Evolutionary conservation across 257 asterid genomes (phyloP), one percentile per base, ranked within the genome.

Genomic region (Ajuga chamaepitys): DNA sequence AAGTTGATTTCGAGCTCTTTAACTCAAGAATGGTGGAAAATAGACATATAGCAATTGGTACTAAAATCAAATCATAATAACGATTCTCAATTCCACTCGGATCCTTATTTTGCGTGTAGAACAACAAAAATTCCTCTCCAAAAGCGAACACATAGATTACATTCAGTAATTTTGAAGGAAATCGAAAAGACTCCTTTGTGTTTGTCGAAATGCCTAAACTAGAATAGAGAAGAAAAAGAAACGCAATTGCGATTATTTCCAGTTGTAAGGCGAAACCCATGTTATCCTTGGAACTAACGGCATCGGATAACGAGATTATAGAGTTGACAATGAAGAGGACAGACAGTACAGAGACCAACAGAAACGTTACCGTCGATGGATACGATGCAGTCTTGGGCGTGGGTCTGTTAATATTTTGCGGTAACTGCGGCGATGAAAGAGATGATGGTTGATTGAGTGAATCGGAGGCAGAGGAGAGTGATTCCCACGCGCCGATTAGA

Each of bases 11-110:
- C 13, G 86, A 81, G 66, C 77, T 79, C 75, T 74, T 87, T 20
- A 93, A 63, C 66, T 89, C 95, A 25, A 89, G 82, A 47, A 89
- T 3, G 1, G 99, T 87, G 60, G 89, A 93, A 62, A 89, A 80
- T 22, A 86, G 58, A 59, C 99, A 93, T 26, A 89, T 70, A 16
- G 78, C 79, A 37, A 93, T 77, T 0, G 99, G 97, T 46, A 86
- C 95, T 22, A 93, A 80, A 38, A 82, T 64, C 4, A 93, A 80
- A 74, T 84, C 90, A 64, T 84, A 93, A 72, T 93, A 93, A 35
- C 87, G 91, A 63, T 89, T 89, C 72, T 93, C 99, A 44, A 93
- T 57, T 48, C 99, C 99, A 67, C 81, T 77, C 3, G 95, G 87
- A 75, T 93, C 97, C 76, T 93, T 93, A 9, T 75, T 80, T 35